A percentile compares a stretch with the other conserved stretches of the same genome.
These are phyloP conservation scores for Colletotrichum sp. DNA, from an alignment of 2,329 filamentous ascomycete genomes.

Conservation along the genomic window DNA sequence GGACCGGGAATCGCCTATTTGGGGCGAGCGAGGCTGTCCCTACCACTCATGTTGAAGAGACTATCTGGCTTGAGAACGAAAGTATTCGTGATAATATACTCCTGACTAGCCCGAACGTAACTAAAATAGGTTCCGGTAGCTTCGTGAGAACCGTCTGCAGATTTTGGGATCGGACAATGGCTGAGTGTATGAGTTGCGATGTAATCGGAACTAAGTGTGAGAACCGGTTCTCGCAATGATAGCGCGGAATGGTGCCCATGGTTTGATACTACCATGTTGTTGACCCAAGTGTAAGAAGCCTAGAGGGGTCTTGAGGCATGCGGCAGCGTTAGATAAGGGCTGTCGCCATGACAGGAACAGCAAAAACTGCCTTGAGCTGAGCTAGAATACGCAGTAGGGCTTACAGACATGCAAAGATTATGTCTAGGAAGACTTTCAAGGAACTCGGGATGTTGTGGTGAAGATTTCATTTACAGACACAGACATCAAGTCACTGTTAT, in stretches of 20 bases:
- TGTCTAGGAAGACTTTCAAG: background rate
- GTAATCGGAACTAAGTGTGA: background rate
- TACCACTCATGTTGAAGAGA: background rate
- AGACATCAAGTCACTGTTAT: background rate
- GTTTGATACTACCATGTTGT: background rate
- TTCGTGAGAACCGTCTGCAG: background rate
- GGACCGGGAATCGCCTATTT: background rate
- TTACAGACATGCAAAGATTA: rapidly evolving
- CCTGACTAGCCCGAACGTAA: rapidly evolving
- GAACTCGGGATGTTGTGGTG: rapidly evolving
- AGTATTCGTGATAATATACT: background rate
- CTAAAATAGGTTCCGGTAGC: background rate
- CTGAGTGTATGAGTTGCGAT: background rate
- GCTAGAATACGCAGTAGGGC: background rate
- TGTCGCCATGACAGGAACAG: no score
- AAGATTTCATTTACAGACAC: rapidly evolving
- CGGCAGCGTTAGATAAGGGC: background rate
- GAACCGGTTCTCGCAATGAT: rapidly evolving
- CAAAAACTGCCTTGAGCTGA: background rate
- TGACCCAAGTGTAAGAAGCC: rapidly evolving
- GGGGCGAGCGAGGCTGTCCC: background rate
- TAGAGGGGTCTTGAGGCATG: background rate
- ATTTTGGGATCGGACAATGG: rapidly evolving
- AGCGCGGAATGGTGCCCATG: background rate
- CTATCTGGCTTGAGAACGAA: background rate